These are phyloP conservation scores for Pythium pectinolyticum DNA, from an alignment of 352 stramenopile species.

Conservation along the genomic window DNA sequence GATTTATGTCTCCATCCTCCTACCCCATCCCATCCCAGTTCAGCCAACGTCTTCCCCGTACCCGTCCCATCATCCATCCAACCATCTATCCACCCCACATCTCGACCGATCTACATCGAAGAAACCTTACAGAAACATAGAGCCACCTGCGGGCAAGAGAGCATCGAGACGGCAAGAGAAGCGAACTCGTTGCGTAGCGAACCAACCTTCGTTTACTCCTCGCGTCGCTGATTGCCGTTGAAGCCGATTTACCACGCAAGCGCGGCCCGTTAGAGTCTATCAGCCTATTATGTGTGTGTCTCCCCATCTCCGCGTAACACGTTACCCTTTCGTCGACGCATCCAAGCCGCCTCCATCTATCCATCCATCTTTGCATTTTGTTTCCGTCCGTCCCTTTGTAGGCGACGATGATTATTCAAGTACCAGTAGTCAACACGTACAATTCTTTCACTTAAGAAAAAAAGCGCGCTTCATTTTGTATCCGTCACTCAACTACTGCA, in stretches of 20 bases:
- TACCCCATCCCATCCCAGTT: conserved; percentile 17
- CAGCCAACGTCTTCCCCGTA: conserved; percentile 36
- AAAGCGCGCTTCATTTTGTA: too few species aligned
- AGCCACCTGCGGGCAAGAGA: too few species aligned
- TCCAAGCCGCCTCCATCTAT: not conserved
- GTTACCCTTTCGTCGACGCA: conserved; percentile 12
- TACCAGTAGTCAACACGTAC: too few species aligned
- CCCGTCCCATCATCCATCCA: conserved; percentile 12
- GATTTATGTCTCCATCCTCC: conserved; percentile 3
- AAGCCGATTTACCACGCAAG: not conserved
- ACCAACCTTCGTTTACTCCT: not conserved
- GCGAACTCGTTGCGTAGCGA: not conserved
- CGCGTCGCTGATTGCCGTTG: not conserved
- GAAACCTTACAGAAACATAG: not conserved
- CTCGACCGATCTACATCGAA: conserved; percentile 11
- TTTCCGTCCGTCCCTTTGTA: too few species aligned
- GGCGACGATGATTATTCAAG: too few species aligned
- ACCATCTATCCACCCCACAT: not conserved
- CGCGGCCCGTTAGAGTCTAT: conserved; percentile 3
- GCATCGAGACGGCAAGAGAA: not conserved
- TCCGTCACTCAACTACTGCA: too few species aligned
- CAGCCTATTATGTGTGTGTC: not conserved
- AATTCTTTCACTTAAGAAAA: too few species aligned
- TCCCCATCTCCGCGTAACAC: conserved; percentile 4
- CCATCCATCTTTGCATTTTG: not conserved